Evolutionary conservation across 371 early-diverging fungal species (phyloP).

Genomic region (Apophysomyces variabilis): DNA sequence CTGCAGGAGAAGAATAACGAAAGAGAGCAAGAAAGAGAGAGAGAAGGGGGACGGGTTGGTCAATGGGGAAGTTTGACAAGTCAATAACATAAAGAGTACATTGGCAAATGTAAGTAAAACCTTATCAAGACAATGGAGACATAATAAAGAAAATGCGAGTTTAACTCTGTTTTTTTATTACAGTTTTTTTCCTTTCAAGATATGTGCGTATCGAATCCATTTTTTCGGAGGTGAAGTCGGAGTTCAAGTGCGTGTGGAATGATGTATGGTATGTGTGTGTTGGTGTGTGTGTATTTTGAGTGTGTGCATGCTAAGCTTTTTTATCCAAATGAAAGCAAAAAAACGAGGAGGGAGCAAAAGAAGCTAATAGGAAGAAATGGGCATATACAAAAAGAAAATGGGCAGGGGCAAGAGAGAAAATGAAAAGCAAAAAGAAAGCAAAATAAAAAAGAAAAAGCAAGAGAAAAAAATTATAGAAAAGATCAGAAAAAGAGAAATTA

Average conservation of each 20-base stretch:
- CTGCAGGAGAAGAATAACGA: no score
- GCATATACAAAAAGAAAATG: conserved; percentile 1
- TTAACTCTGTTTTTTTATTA: not conserved
- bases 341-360: not conserved
- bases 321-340: conserved; percentile 8
- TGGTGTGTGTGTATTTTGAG: conserved; percentile 4
- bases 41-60: not conserved
- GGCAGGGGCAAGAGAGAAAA: conserved; percentile 6
- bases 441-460: not conserved
- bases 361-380: not conserved
- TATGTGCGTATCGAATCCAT: conserved; percentile 1
- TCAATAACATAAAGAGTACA: not conserved
- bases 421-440: not conserved
- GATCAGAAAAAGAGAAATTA: not conserved
- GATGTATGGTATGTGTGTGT: not conserved
- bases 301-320: conserved; percentile 1
- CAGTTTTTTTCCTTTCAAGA: not conserved
- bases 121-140: not conserved
- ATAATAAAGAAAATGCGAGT: conserved; percentile 1
- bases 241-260: not conserved
- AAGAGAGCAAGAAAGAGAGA: no score
- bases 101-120: not conserved
- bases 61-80: not conserved
- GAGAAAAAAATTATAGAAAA: not conserved
- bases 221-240: not conserved